Base-by-base conservation (phyloP, 352 stramenopile genomes). In the Globisporangium perplexum region DNA sequence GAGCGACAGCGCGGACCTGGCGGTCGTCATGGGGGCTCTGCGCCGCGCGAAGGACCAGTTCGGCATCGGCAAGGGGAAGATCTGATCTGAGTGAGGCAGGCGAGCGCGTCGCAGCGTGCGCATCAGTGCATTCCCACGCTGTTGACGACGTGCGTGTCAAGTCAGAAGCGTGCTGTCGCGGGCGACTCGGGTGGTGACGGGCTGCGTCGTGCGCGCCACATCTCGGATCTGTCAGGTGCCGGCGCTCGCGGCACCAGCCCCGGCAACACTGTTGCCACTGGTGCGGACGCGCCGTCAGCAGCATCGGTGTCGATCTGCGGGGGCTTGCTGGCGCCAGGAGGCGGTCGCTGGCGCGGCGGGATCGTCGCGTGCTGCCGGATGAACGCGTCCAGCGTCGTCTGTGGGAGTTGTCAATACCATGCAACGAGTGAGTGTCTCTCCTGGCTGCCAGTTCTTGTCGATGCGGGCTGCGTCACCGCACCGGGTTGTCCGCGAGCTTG, bases 31-130 rank as follows among this genome's bases (percentile, higher is more conserved):
- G 78, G 55, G 65, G 7, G 24, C 66, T 2, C 50, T 91, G 47
- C 74, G 83, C 42, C 49, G 64, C 23, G 61, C 63, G 42, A 93
- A 93, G 50, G 77, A 93, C 59, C 67, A 50, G 12, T 85, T 88
- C 38, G 65, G 62, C 17, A 62, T 86, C n/a, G 77, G 74, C 24
- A 83, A 80, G 42, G 63, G 64, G 26, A 72, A 69, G 50, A 62
- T 66, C 31, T 69, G 18, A 45, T 10, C 3, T 1, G 4, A 12
- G 5, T 20, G 15, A 7, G 4, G 20, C 7, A n/a, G 7, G 36
- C 33, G 14, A 4, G n/a, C 12, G 36, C 7, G n/a, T 42, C 36
- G 14, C 36, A 42, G 36, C 18, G 35, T 35, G 30, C n/a, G 7
- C 39, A 26, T 22, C 17, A 12, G 41, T 28, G n/a, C 6, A 14